Evolutionary conservation across 441 rosid genomes (phyloP).

Genomic region (Gossypium davidsonii): DNA sequence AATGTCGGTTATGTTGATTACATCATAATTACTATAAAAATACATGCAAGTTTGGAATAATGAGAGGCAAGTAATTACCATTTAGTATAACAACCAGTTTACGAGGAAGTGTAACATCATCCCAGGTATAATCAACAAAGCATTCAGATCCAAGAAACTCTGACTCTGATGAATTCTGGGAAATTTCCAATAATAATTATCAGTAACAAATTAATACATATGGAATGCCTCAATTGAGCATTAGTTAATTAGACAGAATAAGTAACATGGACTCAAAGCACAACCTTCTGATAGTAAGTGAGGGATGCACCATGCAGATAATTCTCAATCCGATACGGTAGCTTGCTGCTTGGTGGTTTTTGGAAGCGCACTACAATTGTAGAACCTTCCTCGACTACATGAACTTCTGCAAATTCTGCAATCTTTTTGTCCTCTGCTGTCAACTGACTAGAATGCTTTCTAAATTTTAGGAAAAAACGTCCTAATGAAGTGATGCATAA

Average conservation of each 20-base stretch:
- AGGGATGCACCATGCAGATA: conserved; percentile 54
- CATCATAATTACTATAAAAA: not conserved
- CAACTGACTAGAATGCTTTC: conserved; percentile 52
- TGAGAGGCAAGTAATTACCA: conserved; percentile 39
- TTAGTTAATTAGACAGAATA: conserved; percentile 13
- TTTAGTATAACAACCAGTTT: conserved; percentile 67
- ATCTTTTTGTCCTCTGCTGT: conserved; percentile 23
- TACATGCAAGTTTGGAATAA: not conserved
- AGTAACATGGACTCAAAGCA: conserved; percentile 20
- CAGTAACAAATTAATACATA: conserved; percentile 17
- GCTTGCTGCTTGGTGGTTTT: conserved; percentile 60
- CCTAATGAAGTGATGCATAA: conserved; percentile 87
- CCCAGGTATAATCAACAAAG: conserved; percentile 81
- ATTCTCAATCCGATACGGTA: conserved; percentile 93
- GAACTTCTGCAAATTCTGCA: conserved; percentile 68
- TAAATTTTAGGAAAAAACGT: conserved; percentile 78
- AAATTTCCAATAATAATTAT: conserved; percentile 12
- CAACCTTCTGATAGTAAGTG: conserved; percentile 89
- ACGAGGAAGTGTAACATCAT: conserved; percentile 85
- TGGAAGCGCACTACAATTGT: conserved; percentile 71
- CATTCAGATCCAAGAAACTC: conserved; percentile 77
- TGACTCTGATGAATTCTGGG: conserved; percentile 72
- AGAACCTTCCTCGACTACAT: conserved; percentile 82
- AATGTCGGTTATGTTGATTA: not conserved
- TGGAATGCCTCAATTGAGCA: conserved; percentile 5